Base-by-base conservation (phyloP, 2,329 filamentous ascomycete species). In the Aspergillus fructus region DNA sequence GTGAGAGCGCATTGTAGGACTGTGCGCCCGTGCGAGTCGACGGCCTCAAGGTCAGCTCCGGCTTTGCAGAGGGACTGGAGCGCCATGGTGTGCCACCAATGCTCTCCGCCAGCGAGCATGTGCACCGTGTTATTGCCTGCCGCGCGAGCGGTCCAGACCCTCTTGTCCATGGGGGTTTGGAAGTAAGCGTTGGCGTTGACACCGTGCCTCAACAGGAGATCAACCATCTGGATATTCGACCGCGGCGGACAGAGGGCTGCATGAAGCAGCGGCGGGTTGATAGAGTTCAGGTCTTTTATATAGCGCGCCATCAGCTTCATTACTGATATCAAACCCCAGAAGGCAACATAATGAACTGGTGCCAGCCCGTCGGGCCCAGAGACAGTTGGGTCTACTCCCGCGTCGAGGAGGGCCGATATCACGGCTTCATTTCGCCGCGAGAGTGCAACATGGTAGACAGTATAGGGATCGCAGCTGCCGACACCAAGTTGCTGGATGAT, bases 301-400 rank as follows among this genome's bases (percentile, higher is more conserved):
- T 51, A 23, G 21, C 33, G 49, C 19, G 2, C 15, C 49, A 51
- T 30, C 11, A 24, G 11, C 49, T 51, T 37, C 49, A 51, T 51
- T 8, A 51, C 24, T 5, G 49, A 51, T 2, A 51, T 5, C 13
- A 30, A 9, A 30, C 49, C 49, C 54, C 47, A 39, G 48, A 27
- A 27, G 15, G n/a, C 40, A 30, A 43, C 30, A 24, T 49, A 48
- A 33, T 56, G 54, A 11, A 56, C 19, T 5, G 48, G 54, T 21
- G 54, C 47, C 17, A 50, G 34, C 6, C n/a, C 41, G 9, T 56
- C 24, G 11, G 49, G 27, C 15, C 27, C 34, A 41, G 48, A 2
- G n/a, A 51, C 27, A 37, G 45, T 39, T 5, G 37, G 42, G 8
- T 53, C 49, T 6, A 45, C 49, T 24, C 55, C 55, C 13, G 49